phyloP scores from a whole-genome alignment of 208 protist species.

The Wallacemonas collosoma region DNA sequence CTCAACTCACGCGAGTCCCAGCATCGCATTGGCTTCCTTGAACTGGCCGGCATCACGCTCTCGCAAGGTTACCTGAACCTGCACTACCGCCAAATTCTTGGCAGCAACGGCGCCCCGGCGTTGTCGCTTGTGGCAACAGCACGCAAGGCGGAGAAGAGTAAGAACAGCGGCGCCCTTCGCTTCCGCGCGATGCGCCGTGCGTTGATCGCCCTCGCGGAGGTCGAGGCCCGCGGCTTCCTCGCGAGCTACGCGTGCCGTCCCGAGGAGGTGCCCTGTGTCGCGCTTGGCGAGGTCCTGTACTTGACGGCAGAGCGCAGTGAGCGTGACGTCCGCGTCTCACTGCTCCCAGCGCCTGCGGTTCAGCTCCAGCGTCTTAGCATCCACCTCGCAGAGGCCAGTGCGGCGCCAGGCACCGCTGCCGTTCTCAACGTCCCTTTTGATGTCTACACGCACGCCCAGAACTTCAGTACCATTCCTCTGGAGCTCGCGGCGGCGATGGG shows the following conservation, averaged over 20 bases:
- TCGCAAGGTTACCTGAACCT: constrained; percentile 14
- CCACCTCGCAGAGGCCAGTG: constrained; percentile 18
- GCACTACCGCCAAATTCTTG: constrained; percentile 13
- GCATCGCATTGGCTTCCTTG: constrained; percentile 21
- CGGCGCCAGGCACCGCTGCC: not conserved
- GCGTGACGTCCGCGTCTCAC: constrained; percentile 31
- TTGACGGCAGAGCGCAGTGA: constrained; percentile 24
- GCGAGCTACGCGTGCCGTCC: constrained; percentile 62
- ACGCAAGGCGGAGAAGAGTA: constrained; percentile 16
- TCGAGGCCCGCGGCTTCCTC: constrained; percentile 57
- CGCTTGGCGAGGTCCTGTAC: constrained; percentile 46
- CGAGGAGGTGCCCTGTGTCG: constrained; percentile 44
- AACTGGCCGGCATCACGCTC: constrained; percentile 23
- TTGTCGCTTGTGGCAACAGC: constrained; percentile 1
- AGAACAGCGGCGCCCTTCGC: constrained; percentile 29
- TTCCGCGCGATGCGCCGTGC: constrained; percentile 40
- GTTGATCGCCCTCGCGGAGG: constrained; percentile 45
- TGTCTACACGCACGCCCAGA: constrained; percentile 21
- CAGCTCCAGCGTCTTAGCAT: constrained; percentile 51
- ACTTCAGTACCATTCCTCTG: constrained; percentile 52
- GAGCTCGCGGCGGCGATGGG: constrained; percentile 49
- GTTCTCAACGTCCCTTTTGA: constrained; percentile 18
- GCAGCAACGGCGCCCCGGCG: constrained; percentile 6
- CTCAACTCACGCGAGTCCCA: constrained; percentile 25
- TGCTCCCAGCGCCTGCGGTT: constrained; percentile 62